A percentile compares a stretch with the other conserved stretches of the same genome.
Evolutionary conservation across 495 filamentous ascomycete genomes (phyloP).

Genomic region (Rusavskia elegans): DNA sequence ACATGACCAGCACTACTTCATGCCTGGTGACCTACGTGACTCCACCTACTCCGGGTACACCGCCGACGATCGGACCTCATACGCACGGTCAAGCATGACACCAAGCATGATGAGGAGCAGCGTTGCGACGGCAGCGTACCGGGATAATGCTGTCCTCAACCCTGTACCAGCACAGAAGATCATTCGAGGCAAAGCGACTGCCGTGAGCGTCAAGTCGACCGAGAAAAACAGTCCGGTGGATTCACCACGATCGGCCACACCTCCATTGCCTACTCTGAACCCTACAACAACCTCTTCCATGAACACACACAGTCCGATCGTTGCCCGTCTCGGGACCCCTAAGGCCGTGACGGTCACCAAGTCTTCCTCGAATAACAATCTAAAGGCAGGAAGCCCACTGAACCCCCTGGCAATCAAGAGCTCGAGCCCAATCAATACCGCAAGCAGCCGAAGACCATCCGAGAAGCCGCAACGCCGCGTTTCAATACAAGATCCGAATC

Average conservation of each 20-base stretch:
- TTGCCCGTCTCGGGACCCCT: constrained; percentile 12
- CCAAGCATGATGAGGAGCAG: constrained; percentile 52
- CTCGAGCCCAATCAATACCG: constrained; percentile 1
- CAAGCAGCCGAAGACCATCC: constrained; percentile 1
- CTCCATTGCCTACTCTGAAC: background rate
- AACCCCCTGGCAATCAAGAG: background rate
- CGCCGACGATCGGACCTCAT: constrained; percentile 48
- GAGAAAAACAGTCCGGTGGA: constrained; percentile 22
- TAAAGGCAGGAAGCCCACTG: background rate
- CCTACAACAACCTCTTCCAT: constrained; percentile 4
- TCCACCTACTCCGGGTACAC: constrained; percentile 63
- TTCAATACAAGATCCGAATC: constrained; percentile 5
- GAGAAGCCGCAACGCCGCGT: constrained; percentile 5
- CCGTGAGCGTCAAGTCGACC: constrained; percentile 65
- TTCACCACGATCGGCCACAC: constrained; percentile 9
- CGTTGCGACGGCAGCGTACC: constrained; percentile 84
- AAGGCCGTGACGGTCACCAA: constrained; percentile 15
- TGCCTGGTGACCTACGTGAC: constrained; percentile 80
- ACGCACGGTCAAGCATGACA: constrained; percentile 40
- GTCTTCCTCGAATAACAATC: constrained; percentile 5
- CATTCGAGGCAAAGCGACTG: constrained; percentile 68
- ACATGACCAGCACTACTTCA: constrained; percentile 84
- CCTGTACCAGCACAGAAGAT: constrained; percentile 71
- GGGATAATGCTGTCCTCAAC: constrained; percentile 69
- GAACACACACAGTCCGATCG: constrained; percentile 14